Evolutionary conservation across 1,284 basidiomycete species (phyloP), one percentile per base, ranked within the genome.

Genomic region (Ganoderma resinaceum): DNA sequence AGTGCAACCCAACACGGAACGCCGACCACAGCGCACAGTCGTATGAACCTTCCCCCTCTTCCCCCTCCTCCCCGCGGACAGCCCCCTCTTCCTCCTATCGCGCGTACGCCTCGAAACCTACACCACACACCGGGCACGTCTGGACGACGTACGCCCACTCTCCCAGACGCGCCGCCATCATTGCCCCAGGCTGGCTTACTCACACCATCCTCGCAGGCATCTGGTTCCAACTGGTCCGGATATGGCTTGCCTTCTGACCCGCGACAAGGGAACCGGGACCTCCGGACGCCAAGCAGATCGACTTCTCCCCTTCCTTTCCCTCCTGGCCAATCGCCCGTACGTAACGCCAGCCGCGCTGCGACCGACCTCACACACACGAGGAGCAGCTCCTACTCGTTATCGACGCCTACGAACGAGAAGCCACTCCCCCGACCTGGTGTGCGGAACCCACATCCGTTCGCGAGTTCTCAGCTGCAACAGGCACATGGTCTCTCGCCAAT

Each of bases 21-120:
- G 38, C 75, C 80, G 31, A 75, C 78, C 1, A 79, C 76, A 31
- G 70, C 73, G 70, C 83, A 68, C 71, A 81, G 74, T 12, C 85
- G 89, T 11, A 76, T 85, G 1, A 83, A 84, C 65, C 85, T 89
- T 20, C 89, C 90, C 9, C 90, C 89, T 2, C 82, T 91, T 1
- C 91, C 91, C 6, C 91, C 91, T 3, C 84, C 86, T 0, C 90
- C 91, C 1, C 85, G 86, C 37, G 82, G 82, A 0, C 89, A 90
- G 71, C 91, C 90, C 1, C 89, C 91, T 5, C 83, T 84, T 5
- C 89, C 89, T 26, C 76, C 82, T 14, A 75, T 72, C 55, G 70
- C 76, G 1, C 75, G 76, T 9, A 73, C 77, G 2, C 76, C 76
- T 16, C 76, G 77, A 38, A 72, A 70, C 35, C 67, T 75, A 20